A percentile compares a stretch with the other conserved stretches of the same genome.
phyloP scores from a whole-genome alignment of 306 rosid species.

The Cucurbita argyrosperma region DNA sequence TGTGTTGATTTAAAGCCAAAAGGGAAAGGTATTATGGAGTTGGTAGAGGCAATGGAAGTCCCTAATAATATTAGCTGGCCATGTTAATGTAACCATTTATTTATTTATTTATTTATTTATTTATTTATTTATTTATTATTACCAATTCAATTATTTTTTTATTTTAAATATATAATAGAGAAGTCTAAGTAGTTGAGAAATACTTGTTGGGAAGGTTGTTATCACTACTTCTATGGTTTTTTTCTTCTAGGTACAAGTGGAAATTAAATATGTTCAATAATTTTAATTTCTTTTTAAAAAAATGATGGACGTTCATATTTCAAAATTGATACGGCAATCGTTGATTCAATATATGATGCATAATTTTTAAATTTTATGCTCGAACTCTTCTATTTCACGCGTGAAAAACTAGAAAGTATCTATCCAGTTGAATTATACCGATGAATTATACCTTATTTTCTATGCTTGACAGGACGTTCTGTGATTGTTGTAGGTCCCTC shows the following conservation, averaged over 20 bases:
- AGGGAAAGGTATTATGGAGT: not conserved
- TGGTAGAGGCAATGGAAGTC: not conserved
- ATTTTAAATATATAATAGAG: not conserved
- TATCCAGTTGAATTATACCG: no score
- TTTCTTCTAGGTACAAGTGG: no score
- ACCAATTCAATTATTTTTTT: not conserved
- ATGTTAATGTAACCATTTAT: not conserved
- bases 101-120: not conserved
- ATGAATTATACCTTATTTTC: no score
- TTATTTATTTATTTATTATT: not conserved
- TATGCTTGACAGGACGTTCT: no score
- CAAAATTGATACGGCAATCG: no score
- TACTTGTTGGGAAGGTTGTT: not conserved
- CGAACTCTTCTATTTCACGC: no score
- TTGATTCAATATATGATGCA: no score
- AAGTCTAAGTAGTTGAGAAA: conserved; percentile 7
- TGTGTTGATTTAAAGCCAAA: not conserved
- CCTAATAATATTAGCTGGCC: conserved; percentile 2
- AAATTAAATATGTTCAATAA: not conserved
- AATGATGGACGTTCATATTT: no score
- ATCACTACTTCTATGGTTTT: not conserved
- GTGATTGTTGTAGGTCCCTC: no score
- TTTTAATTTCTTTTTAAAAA: no score
- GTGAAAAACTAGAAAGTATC: no score
- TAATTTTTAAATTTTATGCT: no score